These are phyloP conservation scores for Stellera chamaejasme DNA, from an alignment of 345 rosid genomes.

Conservation along the genomic window DNA sequence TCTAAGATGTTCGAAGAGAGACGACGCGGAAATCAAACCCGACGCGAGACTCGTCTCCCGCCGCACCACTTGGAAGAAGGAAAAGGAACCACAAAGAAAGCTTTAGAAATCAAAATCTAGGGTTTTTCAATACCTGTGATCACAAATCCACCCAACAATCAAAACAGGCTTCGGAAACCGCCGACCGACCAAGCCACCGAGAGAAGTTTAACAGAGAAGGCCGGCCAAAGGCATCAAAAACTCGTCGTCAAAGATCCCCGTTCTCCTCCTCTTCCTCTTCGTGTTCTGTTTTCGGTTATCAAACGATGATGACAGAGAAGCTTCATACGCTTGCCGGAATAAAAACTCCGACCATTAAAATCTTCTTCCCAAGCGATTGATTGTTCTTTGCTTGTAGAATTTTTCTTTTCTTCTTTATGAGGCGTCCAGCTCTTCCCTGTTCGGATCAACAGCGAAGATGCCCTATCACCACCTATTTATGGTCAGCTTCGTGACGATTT, in stretches of 20 bases:
- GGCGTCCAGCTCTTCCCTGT: slow-evolving; percentile 8
- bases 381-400: background rate
- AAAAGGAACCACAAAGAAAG: slow-evolving; percentile 27
- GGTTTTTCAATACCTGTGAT: slow-evolving; percentile 27
- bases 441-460: slow-evolving; percentile 22
- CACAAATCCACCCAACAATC: slow-evolving; percentile 2
- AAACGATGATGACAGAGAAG: slow-evolving; percentile 5
- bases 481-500: slow-evolving; percentile 5
- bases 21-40: background rate
- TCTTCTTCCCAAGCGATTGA: background rate
- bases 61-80: slow-evolving; percentile 1
- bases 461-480: slow-evolving; percentile 33
- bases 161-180: slow-evolving; percentile 13
- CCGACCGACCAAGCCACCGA: slow-evolving; percentile 8
- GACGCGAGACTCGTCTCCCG: slow-evolving; percentile 2
- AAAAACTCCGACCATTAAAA: slow-evolving; percentile 8
- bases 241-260: slow-evolving; percentile 1
- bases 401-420: slow-evolving; percentile 5
- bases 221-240: slow-evolving; percentile 1
- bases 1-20: slow-evolving; percentile 3
- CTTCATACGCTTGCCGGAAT: slow-evolving; percentile 7
- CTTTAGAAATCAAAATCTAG: slow-evolving; percentile 27
- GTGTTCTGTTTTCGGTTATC: slow-evolving; percentile 2
- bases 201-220: slow-evolving; percentile 9
- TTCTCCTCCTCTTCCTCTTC: slow-evolving; percentile 12